Evolutionary conservation across 768 basidiomycete species (phyloP).

Genomic region (Suillus weaverae): DNA sequence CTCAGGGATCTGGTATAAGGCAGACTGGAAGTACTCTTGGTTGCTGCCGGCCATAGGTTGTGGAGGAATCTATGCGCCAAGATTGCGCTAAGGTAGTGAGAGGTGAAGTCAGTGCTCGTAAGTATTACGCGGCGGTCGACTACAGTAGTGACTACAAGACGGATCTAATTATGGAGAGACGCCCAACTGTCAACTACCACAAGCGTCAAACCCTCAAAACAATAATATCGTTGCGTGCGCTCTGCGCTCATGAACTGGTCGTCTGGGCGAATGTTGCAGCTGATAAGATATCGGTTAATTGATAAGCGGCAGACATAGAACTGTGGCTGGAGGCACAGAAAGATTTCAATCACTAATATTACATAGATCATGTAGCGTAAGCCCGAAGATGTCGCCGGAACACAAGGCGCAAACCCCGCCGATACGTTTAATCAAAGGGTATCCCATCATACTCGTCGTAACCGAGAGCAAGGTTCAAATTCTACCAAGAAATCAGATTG

Average conservation of each 20-base stretch:
- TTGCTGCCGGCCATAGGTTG: slow-evolving; percentile 8
- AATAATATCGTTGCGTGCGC: too few relatives aligned
- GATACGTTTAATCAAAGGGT: slow-evolving; percentile 36
- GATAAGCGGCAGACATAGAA: background rate
- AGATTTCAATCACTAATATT: background rate
- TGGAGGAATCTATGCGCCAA: background rate
- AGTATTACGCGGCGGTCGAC: background rate
- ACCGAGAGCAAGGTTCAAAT: slow-evolving; percentile 87
- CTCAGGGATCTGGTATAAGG: slow-evolving; percentile 29
- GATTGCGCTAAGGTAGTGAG: background rate
- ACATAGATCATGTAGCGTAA: background rate
- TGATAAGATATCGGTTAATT: slow-evolving; percentile 4
- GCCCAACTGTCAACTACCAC: background rate
- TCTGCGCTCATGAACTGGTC: background rate
- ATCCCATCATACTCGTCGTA: slow-evolving; percentile 86
- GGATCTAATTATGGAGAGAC: slow-evolving; percentile 3
- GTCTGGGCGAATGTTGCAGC: slow-evolving; percentile 2
- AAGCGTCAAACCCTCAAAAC: background rate
- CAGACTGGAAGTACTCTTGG: slow-evolving; percentile 20
- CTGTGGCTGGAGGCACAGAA: background rate
- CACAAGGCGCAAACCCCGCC: background rate
- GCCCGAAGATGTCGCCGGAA: too few relatives aligned
- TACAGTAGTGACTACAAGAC: background rate
- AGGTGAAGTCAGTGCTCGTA: background rate
- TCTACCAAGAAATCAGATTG: slow-evolving; percentile 46